Percentiles rank a stretch among this genome's conserved stretches.
These are phyloP conservation scores for Eucalyptus albens DNA, from an alignment of 345 rosid species.

Conservation along the genomic window DNA sequence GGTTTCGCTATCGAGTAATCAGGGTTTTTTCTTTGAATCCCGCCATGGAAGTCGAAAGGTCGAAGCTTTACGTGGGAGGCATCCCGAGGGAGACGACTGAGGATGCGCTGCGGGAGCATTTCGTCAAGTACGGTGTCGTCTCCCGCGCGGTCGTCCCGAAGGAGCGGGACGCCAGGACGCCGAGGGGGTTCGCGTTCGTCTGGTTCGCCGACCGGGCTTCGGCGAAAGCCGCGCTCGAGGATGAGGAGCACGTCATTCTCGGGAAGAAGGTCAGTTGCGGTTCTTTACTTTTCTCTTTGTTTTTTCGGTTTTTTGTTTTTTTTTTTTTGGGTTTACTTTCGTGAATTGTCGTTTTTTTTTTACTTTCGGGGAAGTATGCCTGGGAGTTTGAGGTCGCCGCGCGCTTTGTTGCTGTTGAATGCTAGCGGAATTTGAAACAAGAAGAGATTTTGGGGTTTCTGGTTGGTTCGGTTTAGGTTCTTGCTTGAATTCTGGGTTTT, in stretches of 20 bases:
- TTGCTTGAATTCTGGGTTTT: background rate
- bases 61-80: constrained; percentile 68
- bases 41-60: constrained; percentile 35
- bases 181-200: constrained; percentile 76
- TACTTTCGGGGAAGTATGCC: background rate
- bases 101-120: constrained; percentile 36
- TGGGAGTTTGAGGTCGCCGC: background rate
- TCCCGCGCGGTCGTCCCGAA: constrained; percentile 32
- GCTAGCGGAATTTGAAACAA: background rate
- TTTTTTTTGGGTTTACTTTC: background rate
- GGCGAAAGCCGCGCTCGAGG: constrained; percentile 46
- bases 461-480: background rate
- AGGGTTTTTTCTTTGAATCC: too few species aligned
- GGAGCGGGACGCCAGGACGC: constrained; percentile 21
- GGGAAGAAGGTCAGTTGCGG: constrained; percentile 57
- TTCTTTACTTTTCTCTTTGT: background rate
- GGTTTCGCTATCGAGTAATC: background rate
- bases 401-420: background rate
- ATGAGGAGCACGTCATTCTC: constrained; percentile 33
- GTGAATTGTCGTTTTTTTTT: background rate
- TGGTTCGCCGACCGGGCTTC: constrained; percentile 34
- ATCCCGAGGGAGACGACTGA: constrained; percentile 51
- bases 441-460: background rate
- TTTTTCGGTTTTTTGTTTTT: background rate
- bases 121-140: constrained; percentile 59